Conservation (phyloP, 2,329 filamentous ascomycete genomes). For the Penicillium sp. region DNA sequence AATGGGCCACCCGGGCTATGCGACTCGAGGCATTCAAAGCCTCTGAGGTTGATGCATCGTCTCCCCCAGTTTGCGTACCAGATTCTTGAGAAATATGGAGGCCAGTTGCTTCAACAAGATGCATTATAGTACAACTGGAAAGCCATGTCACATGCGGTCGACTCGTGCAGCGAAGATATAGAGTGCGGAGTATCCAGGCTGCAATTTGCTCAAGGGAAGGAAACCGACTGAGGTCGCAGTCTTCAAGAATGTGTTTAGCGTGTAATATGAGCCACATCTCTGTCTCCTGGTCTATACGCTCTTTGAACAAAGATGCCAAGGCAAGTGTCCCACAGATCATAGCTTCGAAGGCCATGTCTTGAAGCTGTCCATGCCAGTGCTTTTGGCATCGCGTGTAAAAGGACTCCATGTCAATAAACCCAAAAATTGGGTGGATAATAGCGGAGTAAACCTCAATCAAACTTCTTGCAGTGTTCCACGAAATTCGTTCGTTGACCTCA, state of each 20-base stretch:
- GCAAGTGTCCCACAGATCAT: conserved; percentile 36
- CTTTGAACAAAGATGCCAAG: conserved; percentile 38
- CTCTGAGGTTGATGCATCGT: conserved; percentile 8
- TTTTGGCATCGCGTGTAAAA: conserved; percentile 27
- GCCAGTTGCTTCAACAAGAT: conserved; percentile 56
- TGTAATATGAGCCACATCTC: conserved; percentile 35
- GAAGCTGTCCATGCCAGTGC: conserved; percentile 34
- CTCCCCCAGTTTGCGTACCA: conserved; percentile 22
- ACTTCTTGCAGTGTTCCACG: conserved; percentile 28
- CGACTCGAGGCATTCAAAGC: conserved; percentile 25
- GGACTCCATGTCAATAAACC: conserved; percentile 33
- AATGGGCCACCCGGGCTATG: conserved; percentile 34
- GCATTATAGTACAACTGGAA: conserved; percentile 59
- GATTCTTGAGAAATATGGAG: conserved; percentile 23
- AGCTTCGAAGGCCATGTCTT: conserved; percentile 37
- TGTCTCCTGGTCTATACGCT: conserved; percentile 17
- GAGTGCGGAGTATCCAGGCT: conserved; percentile 55
- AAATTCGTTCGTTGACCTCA: conserved; percentile 27
- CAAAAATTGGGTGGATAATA: conserved; percentile 37
- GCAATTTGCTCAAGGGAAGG: conserved; percentile 32
- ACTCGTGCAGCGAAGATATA: conserved; percentile 56
- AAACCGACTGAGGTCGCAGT: conserved; percentile 28
- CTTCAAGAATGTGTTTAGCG: conserved; percentile 51
- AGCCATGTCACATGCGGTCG: conserved; percentile 59
- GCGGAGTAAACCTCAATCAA: conserved; percentile 35